phyloP scores from a whole-genome alignment of 202 grass and related monocot genomes.

The Brachypodium distachyon region DNA sequence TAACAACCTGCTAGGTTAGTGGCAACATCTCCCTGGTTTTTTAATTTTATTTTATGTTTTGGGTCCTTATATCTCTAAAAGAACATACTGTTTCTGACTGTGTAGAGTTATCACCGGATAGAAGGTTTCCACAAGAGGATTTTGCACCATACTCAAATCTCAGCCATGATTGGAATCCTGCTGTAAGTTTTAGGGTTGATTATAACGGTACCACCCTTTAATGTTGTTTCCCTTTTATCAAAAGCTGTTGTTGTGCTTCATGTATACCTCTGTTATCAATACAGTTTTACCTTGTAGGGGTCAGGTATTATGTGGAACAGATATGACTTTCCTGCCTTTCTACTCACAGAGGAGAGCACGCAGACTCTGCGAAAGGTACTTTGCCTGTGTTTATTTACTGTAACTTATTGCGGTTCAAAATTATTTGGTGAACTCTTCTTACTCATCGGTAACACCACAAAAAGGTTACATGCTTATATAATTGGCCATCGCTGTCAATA shows the following conservation, averaged over 20 bases:
- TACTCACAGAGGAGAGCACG: slow-evolving; percentile 64
- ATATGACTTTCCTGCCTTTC: slow-evolving; percentile 91
- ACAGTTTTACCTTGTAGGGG: slow-evolving; percentile 58
- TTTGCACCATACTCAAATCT: slow-evolving; percentile 84
- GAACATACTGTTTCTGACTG: slow-evolving; percentile 8
- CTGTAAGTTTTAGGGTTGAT: slow-evolving; percentile 61
- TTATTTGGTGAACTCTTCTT: neutral
- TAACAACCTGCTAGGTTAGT: slow-evolving; percentile 43
- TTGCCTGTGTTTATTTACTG: neutral
- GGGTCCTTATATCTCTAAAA: neutral
- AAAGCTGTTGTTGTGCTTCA: neutral
- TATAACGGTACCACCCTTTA: neutral
- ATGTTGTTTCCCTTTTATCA: neutral
- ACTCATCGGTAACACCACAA: neutral
- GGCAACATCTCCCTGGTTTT: neutral
- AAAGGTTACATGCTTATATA: neutral
- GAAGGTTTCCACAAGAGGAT: slow-evolving; percentile 82
- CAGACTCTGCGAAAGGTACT: slow-evolving; percentile 61
- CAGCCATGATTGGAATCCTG: slow-evolving; percentile 90
- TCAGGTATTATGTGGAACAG: slow-evolving; percentile 87
- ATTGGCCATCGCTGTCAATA: neutral
- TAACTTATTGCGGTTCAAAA: neutral
- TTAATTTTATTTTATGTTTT: slow-evolving; percentile 4
- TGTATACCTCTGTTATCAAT: slow-evolving; percentile 15
- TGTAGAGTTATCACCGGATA: slow-evolving; percentile 79